phyloP scores from a whole-genome alignment of 768 basidiomycete genomes.

The Dioszegia hungarica region DNA sequence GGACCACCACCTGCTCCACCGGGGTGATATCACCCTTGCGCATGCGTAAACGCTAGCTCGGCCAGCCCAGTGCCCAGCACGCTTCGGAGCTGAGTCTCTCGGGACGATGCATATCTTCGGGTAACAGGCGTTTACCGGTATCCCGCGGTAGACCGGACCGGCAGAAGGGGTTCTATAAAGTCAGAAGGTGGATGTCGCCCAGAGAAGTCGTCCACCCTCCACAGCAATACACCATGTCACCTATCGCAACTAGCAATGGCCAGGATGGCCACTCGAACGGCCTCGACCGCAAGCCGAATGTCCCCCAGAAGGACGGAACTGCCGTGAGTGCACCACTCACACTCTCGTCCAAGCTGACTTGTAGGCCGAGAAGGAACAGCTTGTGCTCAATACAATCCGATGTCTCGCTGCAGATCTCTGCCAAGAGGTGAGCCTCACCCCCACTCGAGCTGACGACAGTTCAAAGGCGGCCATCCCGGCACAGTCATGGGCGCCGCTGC shows the following conservation, averaged over 20 bases:
- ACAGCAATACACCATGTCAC: slow-evolving; percentile 12
- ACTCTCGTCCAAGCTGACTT: neutral
- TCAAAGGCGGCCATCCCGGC: slow-evolving; percentile 48
- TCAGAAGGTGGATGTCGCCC: neutral
- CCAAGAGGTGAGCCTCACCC: slow-evolving; percentile 25
- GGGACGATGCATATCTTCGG: no score
- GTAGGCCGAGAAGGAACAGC: slow-evolving; percentile 33
- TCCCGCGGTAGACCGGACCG: no score
- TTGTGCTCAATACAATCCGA: slow-evolving; percentile 45
- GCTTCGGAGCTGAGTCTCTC: no score
- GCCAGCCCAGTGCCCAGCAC: no score
- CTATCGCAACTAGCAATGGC: slow-evolving; percentile 12
- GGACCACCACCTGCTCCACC: no score
- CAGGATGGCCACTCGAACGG: neutral
- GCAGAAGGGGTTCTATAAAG: no score
- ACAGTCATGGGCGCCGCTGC: slow-evolving; percentile 50
- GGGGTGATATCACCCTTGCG: no score
- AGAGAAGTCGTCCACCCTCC: neutral
- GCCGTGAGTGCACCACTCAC: neutral
- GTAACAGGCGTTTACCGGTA: no score
- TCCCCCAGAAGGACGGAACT: slow-evolving; percentile 7
- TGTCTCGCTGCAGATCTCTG: slow-evolving; percentile 45
- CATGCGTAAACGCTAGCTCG: no score
- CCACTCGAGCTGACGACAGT: slow-evolving; percentile 10
- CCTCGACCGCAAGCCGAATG: slow-evolving; percentile 10